A percentile compares a stretch with the other conserved stretches of the same genome.
Conservation (phyloP, 768 basidiomycete genomes). For the Leccinum subgranulosum region DNA sequence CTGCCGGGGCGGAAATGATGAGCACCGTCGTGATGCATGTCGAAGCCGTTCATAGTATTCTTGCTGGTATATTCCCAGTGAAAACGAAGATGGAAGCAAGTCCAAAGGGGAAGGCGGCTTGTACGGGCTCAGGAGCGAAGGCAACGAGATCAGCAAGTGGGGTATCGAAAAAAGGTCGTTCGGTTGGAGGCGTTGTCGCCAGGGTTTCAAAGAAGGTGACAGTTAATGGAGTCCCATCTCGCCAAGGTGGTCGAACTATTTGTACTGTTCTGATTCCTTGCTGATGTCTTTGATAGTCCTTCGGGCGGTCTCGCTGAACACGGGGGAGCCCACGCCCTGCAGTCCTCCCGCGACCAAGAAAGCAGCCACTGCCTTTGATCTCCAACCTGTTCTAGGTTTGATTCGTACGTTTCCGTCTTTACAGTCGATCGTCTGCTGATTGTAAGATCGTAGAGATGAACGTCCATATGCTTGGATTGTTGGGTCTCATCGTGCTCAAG, state of each 20-base stretch:
- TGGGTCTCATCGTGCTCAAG: conserved; percentile 63
- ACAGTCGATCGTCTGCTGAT: not conserved
- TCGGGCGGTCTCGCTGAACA: conserved; percentile 18
- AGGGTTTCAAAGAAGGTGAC: conserved; percentile 12
- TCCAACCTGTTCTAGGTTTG: conserved; percentile 40
- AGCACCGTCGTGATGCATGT: conserved; percentile 48
- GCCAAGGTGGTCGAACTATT: conserved; percentile 33
- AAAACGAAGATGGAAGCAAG: conserved; percentile 11
- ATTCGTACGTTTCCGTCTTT: conserved; percentile 44
- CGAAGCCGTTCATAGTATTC: conserved; percentile 49
- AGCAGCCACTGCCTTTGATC: conserved; percentile 14
- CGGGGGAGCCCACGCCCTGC: conserved; percentile 4
- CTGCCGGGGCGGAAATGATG: conserved; percentile 38
- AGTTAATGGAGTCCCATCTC: conserved; percentile 40
- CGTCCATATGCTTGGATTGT: conserved; percentile 61
- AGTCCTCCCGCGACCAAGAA: conserved; percentile 1
- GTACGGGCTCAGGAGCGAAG: conserved; percentile 16
- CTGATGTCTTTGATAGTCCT: conserved; percentile 6
- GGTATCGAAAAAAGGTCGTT: conserved; percentile 39
- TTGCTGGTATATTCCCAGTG: conserved; percentile 37
- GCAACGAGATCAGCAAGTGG: not conserved
- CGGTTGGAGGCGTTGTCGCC: not conserved
- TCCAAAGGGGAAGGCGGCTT: conserved; percentile 23
- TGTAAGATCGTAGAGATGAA: conserved; percentile 42
- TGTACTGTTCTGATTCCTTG: not conserved